Percentiles rank a stretch among this genome's conserved stretches.
phyloP scores from a whole-genome alignment of 1,139 yeast species.

The Hemisphaericaspora subhashii region DNA sequence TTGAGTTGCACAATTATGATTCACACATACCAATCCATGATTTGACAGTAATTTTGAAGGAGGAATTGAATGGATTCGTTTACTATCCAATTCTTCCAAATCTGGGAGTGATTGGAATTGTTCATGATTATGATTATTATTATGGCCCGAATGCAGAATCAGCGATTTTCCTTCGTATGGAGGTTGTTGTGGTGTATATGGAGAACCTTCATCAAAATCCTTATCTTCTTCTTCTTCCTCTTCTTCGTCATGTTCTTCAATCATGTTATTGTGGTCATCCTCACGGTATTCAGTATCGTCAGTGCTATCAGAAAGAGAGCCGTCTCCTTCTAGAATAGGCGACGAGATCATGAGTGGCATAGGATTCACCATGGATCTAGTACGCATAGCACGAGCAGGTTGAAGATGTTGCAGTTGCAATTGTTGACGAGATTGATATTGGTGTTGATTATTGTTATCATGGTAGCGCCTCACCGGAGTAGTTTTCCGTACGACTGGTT shows the following conservation, averaged over 20 bases:
- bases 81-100: slow-evolving; percentile 47
- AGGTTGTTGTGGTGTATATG: slow-evolving; percentile 45
- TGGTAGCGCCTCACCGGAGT: slow-evolving; percentile 8
- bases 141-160: slow-evolving; percentile 7
- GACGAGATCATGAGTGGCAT: slow-evolving; percentile 35
- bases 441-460: neutral
- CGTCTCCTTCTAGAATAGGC: slow-evolving; percentile 46
- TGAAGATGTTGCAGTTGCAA: slow-evolving; percentile 1
- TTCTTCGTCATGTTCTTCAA: slow-evolving; percentile 17
- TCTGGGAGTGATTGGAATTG: slow-evolving; percentile 44
- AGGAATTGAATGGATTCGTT: slow-evolving; percentile 45
- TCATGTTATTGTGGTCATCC: slow-evolving; percentile 15
- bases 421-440: neutral
- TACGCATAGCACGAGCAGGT: slow-evolving; percentile 37
- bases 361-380: slow-evolving; percentile 43
- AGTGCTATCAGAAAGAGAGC: slow-evolving; percentile 30
- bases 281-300: slow-evolving; percentile 39
- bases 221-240: slow-evolving; percentile 23
- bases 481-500: slow-evolving; percentile 28
- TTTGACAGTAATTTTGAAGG: slow-evolving; percentile 37
- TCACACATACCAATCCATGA: slow-evolving; percentile 45
- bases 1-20: slow-evolving; percentile 43
- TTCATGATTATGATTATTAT: slow-evolving; percentile 10
- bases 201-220: slow-evolving; percentile 27
- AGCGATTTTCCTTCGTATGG: slow-evolving; percentile 24